Evolutionary conservation across 345 rosid genomes (phyloP).

Genomic region (Eutrema japonicum): DNA sequence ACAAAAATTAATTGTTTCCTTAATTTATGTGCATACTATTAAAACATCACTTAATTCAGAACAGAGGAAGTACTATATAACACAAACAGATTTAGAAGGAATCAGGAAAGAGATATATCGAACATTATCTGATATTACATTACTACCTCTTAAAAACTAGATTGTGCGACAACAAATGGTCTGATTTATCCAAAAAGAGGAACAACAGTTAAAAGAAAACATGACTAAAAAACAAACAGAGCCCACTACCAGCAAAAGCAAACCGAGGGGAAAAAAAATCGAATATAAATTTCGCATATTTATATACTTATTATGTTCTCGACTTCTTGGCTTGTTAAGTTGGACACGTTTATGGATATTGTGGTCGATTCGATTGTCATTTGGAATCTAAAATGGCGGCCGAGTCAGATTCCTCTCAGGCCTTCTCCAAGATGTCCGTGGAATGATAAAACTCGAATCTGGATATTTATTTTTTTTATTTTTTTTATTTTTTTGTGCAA

Average conservation of each 20-base stretch:
- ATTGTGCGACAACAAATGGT: slow-evolving; percentile 5
- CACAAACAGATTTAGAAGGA: neutral
- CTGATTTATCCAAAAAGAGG: neutral
- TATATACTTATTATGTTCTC: slow-evolving; percentile 1
- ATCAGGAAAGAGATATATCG: slow-evolving; percentile 8
- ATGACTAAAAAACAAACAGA: slow-evolving; percentile 4
- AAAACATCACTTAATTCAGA: too few species aligned
- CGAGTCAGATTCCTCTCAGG: slow-evolving; percentile 37
- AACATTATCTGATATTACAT: slow-evolving; percentile 11
- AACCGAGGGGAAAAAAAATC: neutral
- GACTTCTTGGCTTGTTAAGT: slow-evolving; percentile 10
- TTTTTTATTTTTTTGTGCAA: too few species aligned
- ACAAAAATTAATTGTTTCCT: too few species aligned
- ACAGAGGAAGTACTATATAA: too few species aligned
- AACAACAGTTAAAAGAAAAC: slow-evolving; percentile 3
- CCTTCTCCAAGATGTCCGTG: neutral
- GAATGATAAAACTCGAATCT: slow-evolving; percentile 11
- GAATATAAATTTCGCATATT: slow-evolving; percentile 12
- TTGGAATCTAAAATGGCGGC: slow-evolving; percentile 26
- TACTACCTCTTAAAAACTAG: neutral
- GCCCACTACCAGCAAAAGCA: slow-evolving; percentile 18
- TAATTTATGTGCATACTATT: too few species aligned
- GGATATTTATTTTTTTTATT: neutral
- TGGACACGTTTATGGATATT: slow-evolving; percentile 18
- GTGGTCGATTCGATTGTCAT: slow-evolving; percentile 17